Evolutionary conservation across 1,284 basidiomycete species (phyloP), one percentile per base, ranked within the genome.

Genomic region (Stereum hirsutum): DNA sequence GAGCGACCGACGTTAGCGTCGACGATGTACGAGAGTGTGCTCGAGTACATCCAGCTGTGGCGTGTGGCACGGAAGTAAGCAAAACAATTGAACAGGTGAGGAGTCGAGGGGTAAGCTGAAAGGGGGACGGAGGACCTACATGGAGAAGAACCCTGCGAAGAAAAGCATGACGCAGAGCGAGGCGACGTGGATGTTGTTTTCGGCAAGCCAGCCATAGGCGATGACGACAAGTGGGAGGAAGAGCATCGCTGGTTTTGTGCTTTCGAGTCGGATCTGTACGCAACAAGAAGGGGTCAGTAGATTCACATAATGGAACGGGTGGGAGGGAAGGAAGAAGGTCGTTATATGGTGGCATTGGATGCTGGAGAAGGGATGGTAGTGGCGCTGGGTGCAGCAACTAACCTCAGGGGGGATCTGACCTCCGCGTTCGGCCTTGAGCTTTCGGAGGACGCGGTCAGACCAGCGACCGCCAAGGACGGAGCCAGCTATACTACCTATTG

Each of bases 1-100:
- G 82, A 82, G 15, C 83, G 72, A 5, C 89, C 88, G 3, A 66
- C 63, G 54, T 89, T 90, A 3, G 84, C 76, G 54, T 91, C 87
- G 6, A 88, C 81, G 39, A 88, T 69, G 53, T 87, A 89, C 0
- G 84, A 77, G 26, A 90, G 62, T 1, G 81, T 80, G 48, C 78
- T 80, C 12, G 80, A 62, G 56, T 87, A 86, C 19, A 78, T 75
- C 71, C 75, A 83, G 48, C 83, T 84, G 39, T 24, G 14, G 32
- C n/a, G n/a, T n/a, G n/a, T n/a, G n/a, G n/a, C n/a, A 37, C 21
- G 25, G 36, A 4, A 27, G 19, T 11, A 42, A 47, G n/a, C 20
- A 8, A 35, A n/a, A 17, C 30, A 7, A 28, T 10, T 11, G 38
- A 34, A 38, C 17, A 24, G 35, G 41, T 23, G 12, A 19, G 33